Evolutionary conservation across 108 stramenopile species (phyloP).

Genomic region (Pseudonitzschia multistriata): DNA sequence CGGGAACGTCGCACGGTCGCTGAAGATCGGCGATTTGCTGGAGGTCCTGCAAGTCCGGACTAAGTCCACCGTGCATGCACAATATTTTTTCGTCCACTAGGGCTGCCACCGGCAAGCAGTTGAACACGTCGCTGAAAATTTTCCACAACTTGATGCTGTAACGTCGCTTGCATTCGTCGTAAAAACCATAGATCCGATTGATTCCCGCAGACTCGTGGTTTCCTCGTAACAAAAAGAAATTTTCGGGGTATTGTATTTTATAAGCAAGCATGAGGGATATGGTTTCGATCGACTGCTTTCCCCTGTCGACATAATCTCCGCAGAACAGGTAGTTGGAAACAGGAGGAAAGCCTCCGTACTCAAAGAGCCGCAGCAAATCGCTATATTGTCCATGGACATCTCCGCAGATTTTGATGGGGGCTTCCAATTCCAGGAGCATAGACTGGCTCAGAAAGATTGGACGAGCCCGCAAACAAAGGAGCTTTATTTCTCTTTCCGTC

Average conservation of each 20-base stretch:
- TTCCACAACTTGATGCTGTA: slow-evolving; percentile 99
- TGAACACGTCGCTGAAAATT: slow-evolving; percentile 96
- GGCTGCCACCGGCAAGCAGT: slow-evolving; percentile 94
- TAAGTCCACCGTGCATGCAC: slow-evolving; percentile 95
- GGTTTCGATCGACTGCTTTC: slow-evolving; percentile 86
- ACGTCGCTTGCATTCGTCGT: slow-evolving; percentile 95
- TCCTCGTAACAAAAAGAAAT: slow-evolving; percentile 83
- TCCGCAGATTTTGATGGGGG: slow-evolving; percentile 91
- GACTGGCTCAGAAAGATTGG: slow-evolving; percentile 89
- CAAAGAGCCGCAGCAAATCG: slow-evolving; percentile 80
- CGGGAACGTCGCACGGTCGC: slow-evolving; percentile 95
- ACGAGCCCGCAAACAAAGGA: slow-evolving; percentile 66
- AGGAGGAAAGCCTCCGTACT: slow-evolving; percentile 66
- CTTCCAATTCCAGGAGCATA: slow-evolving; percentile 92
- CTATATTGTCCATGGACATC: slow-evolving; percentile 90
- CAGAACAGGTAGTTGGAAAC: slow-evolving; percentile 80
- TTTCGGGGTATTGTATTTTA: slow-evolving; percentile 77
- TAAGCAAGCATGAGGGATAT: slow-evolving; percentile 68
- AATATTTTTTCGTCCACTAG: slow-evolving; percentile 88
- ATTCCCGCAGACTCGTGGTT: slow-evolving; percentile 91
- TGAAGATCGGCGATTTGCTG: slow-evolving; percentile 93
- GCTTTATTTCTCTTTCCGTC: slow-evolving; percentile 78
- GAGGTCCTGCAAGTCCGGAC: slow-evolving; percentile 87
- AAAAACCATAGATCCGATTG: slow-evolving; percentile 94
- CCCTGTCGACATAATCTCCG: slow-evolving; percentile 91